phyloP scores from a whole-genome alignment of 768 basidiomycete genomes.

The Russula emetica region DNA sequence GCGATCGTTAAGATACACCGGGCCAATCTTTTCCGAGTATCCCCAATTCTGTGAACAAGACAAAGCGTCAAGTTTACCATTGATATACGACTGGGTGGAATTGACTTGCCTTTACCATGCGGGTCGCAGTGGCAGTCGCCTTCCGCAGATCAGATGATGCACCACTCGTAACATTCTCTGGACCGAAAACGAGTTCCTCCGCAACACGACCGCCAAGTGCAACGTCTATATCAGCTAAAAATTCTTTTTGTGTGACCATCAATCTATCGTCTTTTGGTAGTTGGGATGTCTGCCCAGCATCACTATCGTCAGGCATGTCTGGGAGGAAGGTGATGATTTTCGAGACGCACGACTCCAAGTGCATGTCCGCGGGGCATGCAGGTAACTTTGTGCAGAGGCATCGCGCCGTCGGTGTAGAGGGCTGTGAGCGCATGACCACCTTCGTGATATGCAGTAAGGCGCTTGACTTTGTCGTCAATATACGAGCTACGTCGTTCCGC shows the following conservation, averaged over 20 bases:
- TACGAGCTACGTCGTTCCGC: slow-evolving; percentile 88
- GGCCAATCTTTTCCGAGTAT: slow-evolving; percentile 74
- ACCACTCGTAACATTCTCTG: slow-evolving; percentile 85
- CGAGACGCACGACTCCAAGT: slow-evolving; percentile 68
- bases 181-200: slow-evolving; percentile 87
- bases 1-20: slow-evolving; percentile 73
- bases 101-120: slow-evolving; percentile 82
- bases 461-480: slow-evolving; percentile 81
- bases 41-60: slow-evolving; percentile 56
- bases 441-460: slow-evolving; percentile 96
- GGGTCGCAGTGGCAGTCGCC: slow-evolving; percentile 74
- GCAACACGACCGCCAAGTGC: slow-evolving; percentile 93
- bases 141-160: slow-evolving; percentile 81
- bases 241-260: slow-evolving; percentile 70
- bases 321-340: neutral
- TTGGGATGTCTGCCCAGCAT: slow-evolving; percentile 52
- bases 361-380: slow-evolving; percentile 95
- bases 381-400: slow-evolving; percentile 97
- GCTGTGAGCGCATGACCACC: slow-evolving; percentile 94
- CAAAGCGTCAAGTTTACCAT: neutral
- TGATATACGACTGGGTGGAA: slow-evolving; percentile 1
- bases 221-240: slow-evolving; percentile 81
- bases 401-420: slow-evolving; percentile 89
- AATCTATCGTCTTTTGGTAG: slow-evolving; percentile 74
- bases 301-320: neutral